These are phyloP conservation scores for Styphnolobium japonicum DNA, from an alignment of 306 rosid species.

Conservation along the genomic window DNA sequence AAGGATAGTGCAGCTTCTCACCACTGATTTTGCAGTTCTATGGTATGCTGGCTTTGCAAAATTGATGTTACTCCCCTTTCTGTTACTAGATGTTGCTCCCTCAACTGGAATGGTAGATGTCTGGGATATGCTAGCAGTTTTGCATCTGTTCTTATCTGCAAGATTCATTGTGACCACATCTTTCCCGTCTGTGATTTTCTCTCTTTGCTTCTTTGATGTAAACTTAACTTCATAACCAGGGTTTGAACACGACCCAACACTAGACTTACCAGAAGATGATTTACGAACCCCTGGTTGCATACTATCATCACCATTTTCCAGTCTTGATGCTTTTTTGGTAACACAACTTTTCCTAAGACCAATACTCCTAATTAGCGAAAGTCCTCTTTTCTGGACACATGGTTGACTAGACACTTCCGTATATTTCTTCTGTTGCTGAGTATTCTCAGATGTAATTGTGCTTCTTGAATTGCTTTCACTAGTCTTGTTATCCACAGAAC, in stretches of 20 bases:
- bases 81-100: slow-evolving; percentile 29
- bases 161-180: slow-evolving; percentile 32
- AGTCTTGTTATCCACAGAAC: slow-evolving; percentile 34
- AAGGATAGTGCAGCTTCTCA: slow-evolving; percentile 30
- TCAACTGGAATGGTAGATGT: slow-evolving; percentile 25
- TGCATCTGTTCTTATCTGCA: slow-evolving; percentile 36
- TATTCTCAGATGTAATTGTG: slow-evolving; percentile 46
- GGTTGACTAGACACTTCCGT: slow-evolving; percentile 42
- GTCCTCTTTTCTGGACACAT: slow-evolving; percentile 26
- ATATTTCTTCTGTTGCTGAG: slow-evolving; percentile 32
- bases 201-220: slow-evolving; percentile 29
- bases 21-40: slow-evolving; percentile 59
- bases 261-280: slow-evolving; percentile 74
- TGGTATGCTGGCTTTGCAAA: slow-evolving; percentile 29
- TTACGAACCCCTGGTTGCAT: slow-evolving; percentile 45
- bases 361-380: slow-evolving; percentile 36
- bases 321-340: slow-evolving; percentile 39
- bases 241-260: slow-evolving; percentile 70
- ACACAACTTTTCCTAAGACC: slow-evolving; percentile 48
- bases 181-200: slow-evolving; percentile 34
- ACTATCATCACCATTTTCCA: slow-evolving; percentile 35
- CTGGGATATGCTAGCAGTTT: slow-evolving; percentile 27
- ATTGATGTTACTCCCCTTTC: slow-evolving; percentile 21
- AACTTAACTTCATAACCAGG: slow-evolving; percentile 38
- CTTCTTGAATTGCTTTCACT: slow-evolving; percentile 42